Conservation (phyloP, 805 yeast species). For the Spathaspora passalidarum region DNA sequence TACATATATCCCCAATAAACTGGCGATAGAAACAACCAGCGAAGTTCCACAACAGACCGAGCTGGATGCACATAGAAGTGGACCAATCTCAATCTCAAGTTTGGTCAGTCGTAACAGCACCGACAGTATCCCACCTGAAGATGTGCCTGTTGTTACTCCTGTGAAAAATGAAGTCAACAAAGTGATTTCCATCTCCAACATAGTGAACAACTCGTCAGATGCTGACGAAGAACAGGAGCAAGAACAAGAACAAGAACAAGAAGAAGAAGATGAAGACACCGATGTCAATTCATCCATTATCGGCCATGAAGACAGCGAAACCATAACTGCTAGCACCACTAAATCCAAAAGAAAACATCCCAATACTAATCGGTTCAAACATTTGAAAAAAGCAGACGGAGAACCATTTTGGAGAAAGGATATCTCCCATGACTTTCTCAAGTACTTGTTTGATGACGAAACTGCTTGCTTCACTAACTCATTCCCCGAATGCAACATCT, state of each 20-base stretch:
- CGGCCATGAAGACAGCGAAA: constrained; percentile 12
- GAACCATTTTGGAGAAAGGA: constrained; percentile 88
- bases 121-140: not conserved
- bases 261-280: constrained; percentile 14
- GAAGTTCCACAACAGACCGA: constrained; percentile 1
- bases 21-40: not conserved
- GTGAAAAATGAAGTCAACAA: not conserved
- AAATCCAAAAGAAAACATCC: not conserved
- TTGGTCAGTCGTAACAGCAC: constrained; percentile 4
- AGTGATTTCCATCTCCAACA: constrained; percentile 2
- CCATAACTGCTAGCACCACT: not conserved
- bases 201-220: constrained; percentile 4
- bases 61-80: constrained; percentile 2
- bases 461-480: constrained; percentile 67
- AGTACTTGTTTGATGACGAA: constrained; percentile 59
- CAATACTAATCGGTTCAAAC: constrained; percentile 1
- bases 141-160: not conserved
- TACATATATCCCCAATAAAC: constrained; percentile 18
- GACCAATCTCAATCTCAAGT: constrained; percentile 13
- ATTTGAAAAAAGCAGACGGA: constrained; percentile 82
- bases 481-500: constrained; percentile 41
- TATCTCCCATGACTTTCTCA: constrained; percentile 78
- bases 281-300: constrained; percentile 11
- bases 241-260: constrained; percentile 10
- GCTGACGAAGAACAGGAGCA: not conserved